phyloP scores from a whole-genome alignment of 108 stramenopile genomes.

The Nannochloropsis granulata region DNA sequence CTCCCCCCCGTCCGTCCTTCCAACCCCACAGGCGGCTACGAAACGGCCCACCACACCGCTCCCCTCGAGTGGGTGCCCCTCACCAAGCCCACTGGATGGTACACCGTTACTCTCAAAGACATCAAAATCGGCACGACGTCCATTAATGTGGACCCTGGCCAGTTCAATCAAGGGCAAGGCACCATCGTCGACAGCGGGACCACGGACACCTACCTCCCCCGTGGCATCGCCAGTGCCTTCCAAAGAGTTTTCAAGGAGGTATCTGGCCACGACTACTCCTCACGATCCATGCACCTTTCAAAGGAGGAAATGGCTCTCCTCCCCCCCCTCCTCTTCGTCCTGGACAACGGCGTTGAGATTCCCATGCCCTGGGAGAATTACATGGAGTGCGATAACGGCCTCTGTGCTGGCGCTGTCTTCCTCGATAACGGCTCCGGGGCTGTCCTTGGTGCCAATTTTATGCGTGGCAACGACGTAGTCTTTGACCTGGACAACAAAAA shows the following conservation, averaged over 20 bases:
- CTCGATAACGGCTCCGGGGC: constrained; percentile 57
- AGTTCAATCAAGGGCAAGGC: constrained; percentile 56
- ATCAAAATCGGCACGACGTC: constrained; percentile 8
- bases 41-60: constrained; percentile 48
- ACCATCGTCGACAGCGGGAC: constrained; percentile 87
- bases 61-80: constrained; percentile 71
- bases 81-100: constrained; percentile 53
- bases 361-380: constrained; percentile 18
- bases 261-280: constrained; percentile 53
- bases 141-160: not conserved
- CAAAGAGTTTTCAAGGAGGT: constrained; percentile 49
- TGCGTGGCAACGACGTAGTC: constrained; percentile 84
- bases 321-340: constrained; percentile 47
- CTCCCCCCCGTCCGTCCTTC: not conserved
- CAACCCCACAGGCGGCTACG: constrained; percentile 56
- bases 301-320: constrained; percentile 41
- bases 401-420: constrained; percentile 56
- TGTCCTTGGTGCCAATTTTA: constrained; percentile 84
- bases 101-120: constrained; percentile 46
- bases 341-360: constrained; percentile 24
- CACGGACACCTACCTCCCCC: constrained; percentile 76
- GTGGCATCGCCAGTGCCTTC: constrained; percentile 45
- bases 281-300: constrained; percentile 40
- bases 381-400: constrained; percentile 15
- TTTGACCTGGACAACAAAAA: constrained; percentile 71